Evolutionary conservation across 208 protist genomes (phyloP), one percentile per base, ranked within the genome.

Genomic region (Balamuthia mandrillaris): DNA sequence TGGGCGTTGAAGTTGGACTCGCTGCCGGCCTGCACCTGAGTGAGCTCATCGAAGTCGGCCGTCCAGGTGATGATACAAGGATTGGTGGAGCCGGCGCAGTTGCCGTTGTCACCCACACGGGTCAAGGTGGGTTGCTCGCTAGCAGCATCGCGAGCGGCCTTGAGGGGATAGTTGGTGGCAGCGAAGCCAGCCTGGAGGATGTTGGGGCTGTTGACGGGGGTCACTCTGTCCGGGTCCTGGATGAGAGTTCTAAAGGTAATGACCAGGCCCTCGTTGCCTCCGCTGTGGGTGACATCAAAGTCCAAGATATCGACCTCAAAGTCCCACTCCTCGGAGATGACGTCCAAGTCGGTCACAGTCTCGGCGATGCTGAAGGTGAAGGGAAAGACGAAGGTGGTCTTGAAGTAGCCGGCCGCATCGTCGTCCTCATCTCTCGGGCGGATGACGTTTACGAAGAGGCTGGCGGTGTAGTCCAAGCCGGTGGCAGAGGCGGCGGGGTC

Each of bases 381-480:
- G 33, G 66, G 66, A 18, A 42, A 52, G 1, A 52, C 41, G 66
- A 75, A 75, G 41, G 66, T 41, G 41, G 66, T 27, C 66, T 75
- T 75, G 66, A 39, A 75, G 66, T 75, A 75, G 41, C 66, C 66
- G n/a, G 35, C 41, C 14, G 5, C 39, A 3, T 39, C 1, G 66
- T 75, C 66, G 18, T 4, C 37, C 18, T 56, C 1, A 45, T 75
- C n/a, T 45, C 37, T 75, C 33, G 66, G 66, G 42, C 66, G 6
- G 27, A 75, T 39, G 10, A 45, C 66, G 66, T 39, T 39, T 45
- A 75, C 66, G 41, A 39, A 75, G 6, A 75, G 66, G 66, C 33
- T 75, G 66, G 66, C 66, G 42, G 66, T 54, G 66, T 75, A 75
- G 41, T 75, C 37, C 18, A 75, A 45, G 2, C 66, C 44, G 37